Conservation (phyloP, 306 rosid species). For the Betula pendula region DNA sequence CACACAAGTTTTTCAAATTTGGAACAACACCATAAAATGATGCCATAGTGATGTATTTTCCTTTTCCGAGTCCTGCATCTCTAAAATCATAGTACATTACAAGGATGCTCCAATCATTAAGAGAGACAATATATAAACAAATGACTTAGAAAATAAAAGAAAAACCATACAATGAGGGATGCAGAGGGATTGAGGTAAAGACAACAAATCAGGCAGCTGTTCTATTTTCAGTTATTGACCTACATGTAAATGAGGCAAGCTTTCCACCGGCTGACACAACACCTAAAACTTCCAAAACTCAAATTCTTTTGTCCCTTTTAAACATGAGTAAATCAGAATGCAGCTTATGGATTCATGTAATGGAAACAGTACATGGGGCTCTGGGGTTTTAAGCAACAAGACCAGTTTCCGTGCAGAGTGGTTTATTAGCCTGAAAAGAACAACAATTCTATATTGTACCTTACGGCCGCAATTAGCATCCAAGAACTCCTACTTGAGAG, state of each 20-base stretch:
- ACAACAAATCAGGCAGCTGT: background rate
- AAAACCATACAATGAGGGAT: background rate
- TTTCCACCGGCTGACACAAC: background rate
- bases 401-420: background rate
- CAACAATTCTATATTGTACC: conserved; percentile 21
- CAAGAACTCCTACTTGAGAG: conserved; percentile 50
- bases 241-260: no score
- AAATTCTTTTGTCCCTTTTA: background rate
- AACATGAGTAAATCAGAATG: conserved; percentile 7
- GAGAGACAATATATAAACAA: background rate
- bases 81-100: background rate
- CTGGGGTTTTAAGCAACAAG: background rate
- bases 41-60: background rate
- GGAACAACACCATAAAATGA: background rate
- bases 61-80: background rate
- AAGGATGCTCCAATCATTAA: background rate
- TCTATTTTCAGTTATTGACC: background rate
- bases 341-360: background rate
- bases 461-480: conserved; percentile 13
- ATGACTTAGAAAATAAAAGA: background rate
- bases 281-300: background rate
- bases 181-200: background rate
- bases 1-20: background rate
- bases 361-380: background rate
- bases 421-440: background rate